Base-by-base conservation (phyloP, 441 rosid genomes). In the Euphorbia corollata region DNA sequence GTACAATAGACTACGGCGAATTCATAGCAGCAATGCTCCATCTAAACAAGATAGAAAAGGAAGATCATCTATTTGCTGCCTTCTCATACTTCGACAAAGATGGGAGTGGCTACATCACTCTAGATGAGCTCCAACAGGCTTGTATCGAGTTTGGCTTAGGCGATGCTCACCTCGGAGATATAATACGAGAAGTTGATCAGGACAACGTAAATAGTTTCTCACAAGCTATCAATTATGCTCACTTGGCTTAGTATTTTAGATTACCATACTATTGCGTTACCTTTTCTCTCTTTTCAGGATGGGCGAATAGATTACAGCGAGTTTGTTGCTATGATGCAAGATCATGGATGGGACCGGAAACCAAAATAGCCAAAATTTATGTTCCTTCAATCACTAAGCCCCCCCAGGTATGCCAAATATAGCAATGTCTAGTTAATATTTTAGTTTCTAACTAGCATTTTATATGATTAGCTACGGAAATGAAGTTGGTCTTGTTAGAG, bases 21-120 rank as follows among this genome's bases (percentile, higher is more conserved):
- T 93, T 93, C 78, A 81, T 86, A 73, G 97, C 99, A 27, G 99
- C 99, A 63, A 90, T 91, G 96, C 84, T 91, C 61, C 96, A 93
- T 78, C 75, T 91, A 62, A 93, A 91, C 80, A 90, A 93, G 78
- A 80, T 91, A 62, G 84, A 85, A 61, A 84, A 77, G 79, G 96
- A 93, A 79, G 97, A 90, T 76, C 95, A 91, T 78, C 72, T 90
- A 73, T 89, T 74, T 63, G 86, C 93, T 24, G 96, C 97, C 36
- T 93, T 93, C 84, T 83, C 90, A 55, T 93, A 91, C 74, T 89
- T 93, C 15, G 97, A 93, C 78, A 81, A 84, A 69, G 99, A 91
- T 65, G 96, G 99, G 53, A 93, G 99, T 60, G 97, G 99, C 22
- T 87, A 84, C 79, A 93, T 93, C 63, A 93, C 99, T 12, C 64